Conservation (phyloP, 208 protist species). For the Leishmania lainsoni region DNA sequence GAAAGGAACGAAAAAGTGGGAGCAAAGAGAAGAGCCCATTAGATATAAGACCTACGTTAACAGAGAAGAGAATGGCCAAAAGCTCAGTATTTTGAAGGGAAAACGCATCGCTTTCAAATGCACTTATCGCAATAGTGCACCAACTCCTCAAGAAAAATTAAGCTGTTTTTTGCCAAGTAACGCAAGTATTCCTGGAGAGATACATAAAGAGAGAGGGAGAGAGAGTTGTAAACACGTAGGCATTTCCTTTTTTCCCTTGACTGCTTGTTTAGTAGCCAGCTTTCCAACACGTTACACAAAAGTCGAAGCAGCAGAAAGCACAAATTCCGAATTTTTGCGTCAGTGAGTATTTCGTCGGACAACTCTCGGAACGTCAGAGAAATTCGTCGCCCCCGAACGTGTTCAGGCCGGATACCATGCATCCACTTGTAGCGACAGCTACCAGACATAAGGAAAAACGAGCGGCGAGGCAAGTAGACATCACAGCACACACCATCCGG, state of each 20-base stretch:
- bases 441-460: constrained; percentile 80
- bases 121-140: background rate
- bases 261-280: background rate
- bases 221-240: background rate
- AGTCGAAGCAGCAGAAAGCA: constrained; percentile 43
- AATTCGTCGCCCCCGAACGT: constrained; percentile 63
- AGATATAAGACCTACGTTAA: background rate
- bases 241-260: background rate
- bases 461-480: constrained; percentile 66
- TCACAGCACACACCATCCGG: constrained; percentile 49
- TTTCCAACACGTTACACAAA: constrained; percentile 46
- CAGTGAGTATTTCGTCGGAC: constrained; percentile 45
- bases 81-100: background rate
- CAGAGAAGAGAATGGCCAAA: background rate
- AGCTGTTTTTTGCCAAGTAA: too few species aligned
- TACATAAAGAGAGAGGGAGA: too few species aligned
- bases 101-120: background rate
- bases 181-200: background rate
- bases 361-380: constrained; percentile 88
- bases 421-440: constrained; percentile 79
- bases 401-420: constrained; percentile 81
- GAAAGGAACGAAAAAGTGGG: background rate
- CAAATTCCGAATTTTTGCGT: constrained; percentile 18
- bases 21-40: background rate
- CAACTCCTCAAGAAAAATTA: background rate